A percentile compares a stretch with the other conserved stretches of the same genome.
Conservation (phyloP, 1,139 yeast genomes). For the Saccharomycopsis hybrid region DNA sequence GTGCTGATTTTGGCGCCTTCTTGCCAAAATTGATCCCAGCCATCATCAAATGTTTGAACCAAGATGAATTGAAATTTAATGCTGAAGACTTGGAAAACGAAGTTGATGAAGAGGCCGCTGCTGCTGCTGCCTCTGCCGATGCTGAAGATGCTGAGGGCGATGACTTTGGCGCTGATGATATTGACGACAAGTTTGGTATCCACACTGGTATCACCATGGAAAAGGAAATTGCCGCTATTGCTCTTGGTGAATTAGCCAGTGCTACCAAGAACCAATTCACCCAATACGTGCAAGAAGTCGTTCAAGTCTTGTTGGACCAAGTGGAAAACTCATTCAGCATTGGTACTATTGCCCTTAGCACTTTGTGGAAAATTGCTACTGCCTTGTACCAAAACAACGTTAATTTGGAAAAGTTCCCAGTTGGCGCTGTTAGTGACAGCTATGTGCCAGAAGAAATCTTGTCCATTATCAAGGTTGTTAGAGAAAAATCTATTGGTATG, state of each 20-base stretch:
- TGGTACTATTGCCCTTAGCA: conserved; percentile 78
- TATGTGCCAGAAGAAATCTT: conserved; percentile 54
- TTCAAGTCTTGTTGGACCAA: conserved; percentile 62
- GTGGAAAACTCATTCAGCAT: conserved; percentile 84
- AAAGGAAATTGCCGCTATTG: conserved; percentile 95
- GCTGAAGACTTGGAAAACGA: conserved; percentile 18
- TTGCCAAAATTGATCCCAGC: conserved; percentile 78
- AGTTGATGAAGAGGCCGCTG: conserved; percentile 43
- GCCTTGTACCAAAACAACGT: conserved; percentile 60
- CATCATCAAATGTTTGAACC: conserved; percentile 76
- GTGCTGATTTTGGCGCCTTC: conserved; percentile 82
- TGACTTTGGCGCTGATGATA: conserved; percentile 44
- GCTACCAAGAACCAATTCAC: conserved; percentile 80
- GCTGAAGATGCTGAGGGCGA: conserved; percentile 18
- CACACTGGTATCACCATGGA: conserved; percentile 95
- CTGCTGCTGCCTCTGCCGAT: no score
- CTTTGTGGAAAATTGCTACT: conserved; percentile 76
- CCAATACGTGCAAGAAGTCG: conserved; percentile 68
- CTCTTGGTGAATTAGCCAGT: conserved; percentile 79
- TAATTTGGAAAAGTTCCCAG: conserved; percentile 51
- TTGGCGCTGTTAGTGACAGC: conserved; percentile 63
- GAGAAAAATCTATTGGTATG: conserved; percentile 56
- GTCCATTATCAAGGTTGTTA: conserved; percentile 56
- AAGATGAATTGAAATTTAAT: conserved; percentile 59
- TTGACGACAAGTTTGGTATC: conserved; percentile 69